These are phyloP conservation scores for Yamadazyma friedrichii DNA, from an alignment of 1,139 yeast genomes.

Conservation along the genomic window DNA sequence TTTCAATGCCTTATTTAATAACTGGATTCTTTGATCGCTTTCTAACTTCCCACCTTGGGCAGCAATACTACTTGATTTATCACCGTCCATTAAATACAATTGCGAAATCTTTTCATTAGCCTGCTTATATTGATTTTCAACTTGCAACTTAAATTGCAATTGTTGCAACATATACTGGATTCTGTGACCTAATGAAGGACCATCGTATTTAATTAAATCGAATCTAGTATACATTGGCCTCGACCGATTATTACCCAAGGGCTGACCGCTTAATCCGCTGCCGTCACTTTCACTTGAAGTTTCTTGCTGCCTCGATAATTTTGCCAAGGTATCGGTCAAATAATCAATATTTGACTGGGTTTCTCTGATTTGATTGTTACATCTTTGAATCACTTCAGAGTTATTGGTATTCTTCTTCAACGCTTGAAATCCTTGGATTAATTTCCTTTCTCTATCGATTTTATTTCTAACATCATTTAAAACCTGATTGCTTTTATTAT, in stretches of 20 bases:
- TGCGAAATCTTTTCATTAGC: constrained; percentile 89
- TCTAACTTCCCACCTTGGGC: constrained; percentile 88
- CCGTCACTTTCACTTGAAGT: background rate
- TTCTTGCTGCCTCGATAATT: constrained; percentile 45
- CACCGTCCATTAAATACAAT: constrained; percentile 88
- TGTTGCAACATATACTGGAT: constrained; percentile 95
- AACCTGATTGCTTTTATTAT: constrained; percentile 20
- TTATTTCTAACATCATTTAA: constrained; percentile 70
- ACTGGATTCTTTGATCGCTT: constrained; percentile 79
- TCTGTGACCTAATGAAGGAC: constrained; percentile 93
- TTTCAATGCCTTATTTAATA: constrained; percentile 78
- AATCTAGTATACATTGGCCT: constrained; percentile 59
- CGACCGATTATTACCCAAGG: constrained; percentile 9
- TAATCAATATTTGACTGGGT: constrained; percentile 90
- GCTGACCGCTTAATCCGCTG: background rate
- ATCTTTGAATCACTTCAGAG: constrained; percentile 80
- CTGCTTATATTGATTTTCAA: constrained; percentile 87
- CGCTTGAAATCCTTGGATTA: constrained; percentile 83
- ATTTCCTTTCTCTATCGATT: constrained; percentile 83
- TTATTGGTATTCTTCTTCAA: constrained; percentile 77
- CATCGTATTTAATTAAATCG: constrained; percentile 86
- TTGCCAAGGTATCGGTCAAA: constrained; percentile 72
- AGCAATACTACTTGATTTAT: constrained; percentile 76
- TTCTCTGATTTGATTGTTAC: constrained; percentile 87
- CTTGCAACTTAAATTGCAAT: constrained; percentile 87